Conservation (phyloP, 2,329 filamentous ascomycete genomes). For the Karstenula rhodostoma region DNA sequence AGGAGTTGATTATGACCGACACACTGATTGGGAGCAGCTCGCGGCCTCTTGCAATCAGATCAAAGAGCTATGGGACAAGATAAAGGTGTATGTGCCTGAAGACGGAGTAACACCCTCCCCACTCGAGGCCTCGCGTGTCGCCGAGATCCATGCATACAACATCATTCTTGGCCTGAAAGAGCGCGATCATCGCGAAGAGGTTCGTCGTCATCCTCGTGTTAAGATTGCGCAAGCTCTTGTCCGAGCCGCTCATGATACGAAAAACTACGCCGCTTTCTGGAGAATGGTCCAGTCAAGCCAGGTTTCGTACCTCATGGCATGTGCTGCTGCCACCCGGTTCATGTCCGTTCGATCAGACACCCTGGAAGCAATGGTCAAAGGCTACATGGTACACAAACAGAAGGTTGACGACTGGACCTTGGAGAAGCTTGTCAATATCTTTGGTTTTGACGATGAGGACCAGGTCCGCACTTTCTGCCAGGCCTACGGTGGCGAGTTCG, state of each 20-base stretch:
- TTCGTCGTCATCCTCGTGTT: slow-evolving; percentile 65
- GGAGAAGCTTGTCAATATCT: slow-evolving; percentile 58
- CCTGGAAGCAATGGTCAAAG: slow-evolving; percentile 62
- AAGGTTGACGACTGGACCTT: slow-evolving; percentile 65
- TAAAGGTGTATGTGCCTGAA: slow-evolving; percentile 52
- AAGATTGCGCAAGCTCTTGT: slow-evolving; percentile 66
- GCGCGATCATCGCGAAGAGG: slow-evolving; percentile 56
- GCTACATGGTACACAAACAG: slow-evolving; percentile 56
- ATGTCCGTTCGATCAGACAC: slow-evolving; percentile 64
- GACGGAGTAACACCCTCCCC: slow-evolving; percentile 55
- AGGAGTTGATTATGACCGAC: slow-evolving; percentile 55
- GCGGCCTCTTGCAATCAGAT: slow-evolving; percentile 69
- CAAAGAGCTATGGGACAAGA: slow-evolving; percentile 57
- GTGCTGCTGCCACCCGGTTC: slow-evolving; percentile 70
- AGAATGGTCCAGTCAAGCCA: slow-evolving; percentile 61
- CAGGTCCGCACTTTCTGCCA: slow-evolving; percentile 64
- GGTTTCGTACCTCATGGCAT: slow-evolving; percentile 69
- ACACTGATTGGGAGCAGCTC: slow-evolving; percentile 71
- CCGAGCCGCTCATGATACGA: slow-evolving; percentile 63
- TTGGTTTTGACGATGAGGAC: slow-evolving; percentile 64
- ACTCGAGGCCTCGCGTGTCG: slow-evolving; percentile 20
- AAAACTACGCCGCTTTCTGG: slow-evolving; percentile 68
- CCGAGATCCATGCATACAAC: slow-evolving; percentile 71
- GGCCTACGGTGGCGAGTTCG: slow-evolving; percentile 61
- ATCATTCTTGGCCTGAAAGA: slow-evolving; percentile 56